Conservation (phyloP, 129 eudicot genomes). For the Tanacetum coccineum region DNA sequence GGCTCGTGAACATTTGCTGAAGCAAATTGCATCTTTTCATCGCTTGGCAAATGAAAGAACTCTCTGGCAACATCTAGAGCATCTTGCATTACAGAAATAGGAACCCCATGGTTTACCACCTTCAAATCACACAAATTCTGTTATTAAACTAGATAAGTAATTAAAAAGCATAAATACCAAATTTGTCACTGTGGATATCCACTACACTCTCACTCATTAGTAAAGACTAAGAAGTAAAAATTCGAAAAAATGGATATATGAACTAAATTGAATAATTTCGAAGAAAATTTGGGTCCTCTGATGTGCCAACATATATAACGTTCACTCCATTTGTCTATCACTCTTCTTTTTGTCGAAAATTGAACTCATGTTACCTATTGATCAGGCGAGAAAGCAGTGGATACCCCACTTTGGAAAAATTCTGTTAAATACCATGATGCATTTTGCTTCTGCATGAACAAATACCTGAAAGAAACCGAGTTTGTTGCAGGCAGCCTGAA, state of each 20-base stretch:
- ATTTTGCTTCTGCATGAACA: not conserved
- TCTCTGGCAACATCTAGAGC: conserved; percentile 44
- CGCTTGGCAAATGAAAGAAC: conserved; percentile 34
- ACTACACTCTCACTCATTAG: too few relatives aligned
- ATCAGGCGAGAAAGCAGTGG: too few relatives aligned
- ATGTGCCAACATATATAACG: too few relatives aligned
- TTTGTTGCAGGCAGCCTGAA: conserved; percentile 22
- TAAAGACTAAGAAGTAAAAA: too few relatives aligned
- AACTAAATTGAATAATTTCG: not conserved
- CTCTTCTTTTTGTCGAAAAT: too few relatives aligned
- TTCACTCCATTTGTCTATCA: too few relatives aligned
- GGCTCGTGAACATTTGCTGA: conserved; percentile 46
- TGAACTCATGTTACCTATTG: too few relatives aligned
- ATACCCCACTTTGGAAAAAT: too few relatives aligned
- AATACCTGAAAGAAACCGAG: conserved; percentile 27
- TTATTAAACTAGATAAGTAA: not conserved
- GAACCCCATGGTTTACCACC: conserved; percentile 66
- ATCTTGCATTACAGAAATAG: conserved; percentile 32
- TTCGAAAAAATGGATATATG: not conserved
- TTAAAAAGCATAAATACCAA: too few relatives aligned
- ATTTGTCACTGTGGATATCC: too few relatives aligned
- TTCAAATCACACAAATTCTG: conserved; percentile 18
- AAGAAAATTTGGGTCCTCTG: too few relatives aligned
- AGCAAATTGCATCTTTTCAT: conserved; percentile 40
- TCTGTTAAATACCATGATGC: too few relatives aligned